phyloP scores from a whole-genome alignment of 208 protist genomes.

The Trichomonas tenax region DNA sequence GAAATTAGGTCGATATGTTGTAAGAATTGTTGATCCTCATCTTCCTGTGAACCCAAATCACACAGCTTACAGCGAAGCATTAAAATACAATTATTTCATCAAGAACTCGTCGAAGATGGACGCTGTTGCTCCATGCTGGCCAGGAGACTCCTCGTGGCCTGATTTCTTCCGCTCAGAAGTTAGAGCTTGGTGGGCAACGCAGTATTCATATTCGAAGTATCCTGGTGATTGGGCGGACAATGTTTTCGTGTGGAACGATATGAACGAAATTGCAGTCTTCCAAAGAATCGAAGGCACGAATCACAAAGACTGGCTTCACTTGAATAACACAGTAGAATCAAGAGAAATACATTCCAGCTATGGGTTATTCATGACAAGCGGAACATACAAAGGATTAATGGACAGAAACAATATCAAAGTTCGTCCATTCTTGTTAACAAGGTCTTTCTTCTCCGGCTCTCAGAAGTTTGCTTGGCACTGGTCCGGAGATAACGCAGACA shows the following conservation, averaged over 20 bases:
- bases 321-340: constrained; percentile 60
- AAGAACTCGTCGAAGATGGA: constrained; percentile 33
- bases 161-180: constrained; percentile 73
- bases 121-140: constrained; percentile 85
- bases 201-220: background rate
- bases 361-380: constrained; percentile 57
- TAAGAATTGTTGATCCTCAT: background rate
- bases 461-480: constrained; percentile 89
- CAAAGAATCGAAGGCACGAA: constrained; percentile 75
- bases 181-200: constrained; percentile 37
- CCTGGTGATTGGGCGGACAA: constrained; percentile 22
- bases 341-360: constrained; percentile 92
- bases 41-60: background rate
- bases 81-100: background rate
- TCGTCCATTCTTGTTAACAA: constrained; percentile 87
- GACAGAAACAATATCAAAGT: constrained; percentile 33
- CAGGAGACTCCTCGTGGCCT: constrained; percentile 64
- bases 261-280: constrained; percentile 95
- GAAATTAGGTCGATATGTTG: background rate
- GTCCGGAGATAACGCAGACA: constrained; percentile 91
- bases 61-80: background rate
- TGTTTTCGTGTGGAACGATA: constrained; percentile 95
- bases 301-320: constrained; percentile 62
- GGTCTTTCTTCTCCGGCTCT: constrained; percentile 86
- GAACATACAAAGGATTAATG: constrained; percentile 56